Evolutionary conservation across 768 basidiomycete species (phyloP).

Genomic region (Boletus rufocinnamomeus): DNA sequence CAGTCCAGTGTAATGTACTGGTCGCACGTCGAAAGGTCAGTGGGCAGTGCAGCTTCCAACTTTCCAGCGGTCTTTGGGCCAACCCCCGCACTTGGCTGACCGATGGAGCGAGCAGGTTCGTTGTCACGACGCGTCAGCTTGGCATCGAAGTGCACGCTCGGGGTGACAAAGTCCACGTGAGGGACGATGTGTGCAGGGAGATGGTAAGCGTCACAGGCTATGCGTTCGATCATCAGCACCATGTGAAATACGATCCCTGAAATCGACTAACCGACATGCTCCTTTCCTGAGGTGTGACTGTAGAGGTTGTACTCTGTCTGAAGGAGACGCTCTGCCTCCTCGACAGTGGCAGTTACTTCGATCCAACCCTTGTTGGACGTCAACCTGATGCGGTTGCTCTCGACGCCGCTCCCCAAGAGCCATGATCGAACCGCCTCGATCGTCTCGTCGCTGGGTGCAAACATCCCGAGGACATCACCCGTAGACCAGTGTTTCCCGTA

Average conservation of each 20-base stretch:
- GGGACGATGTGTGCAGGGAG: too few species aligned
- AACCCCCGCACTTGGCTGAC: too few species aligned
- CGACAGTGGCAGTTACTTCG: not conserved
- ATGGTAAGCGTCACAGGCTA: slow-evolving; percentile 10
- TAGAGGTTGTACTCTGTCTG: slow-evolving; percentile 33
- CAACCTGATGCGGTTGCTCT: slow-evolving; percentile 22
- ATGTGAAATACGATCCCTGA: not conserved
- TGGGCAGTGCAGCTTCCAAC: too few species aligned
- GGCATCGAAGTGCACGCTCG: not conserved
- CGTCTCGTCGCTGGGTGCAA: slow-evolving; percentile 29
- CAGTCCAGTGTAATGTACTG: too few species aligned
- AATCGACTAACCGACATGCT: slow-evolving; percentile 31
- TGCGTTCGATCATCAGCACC: slow-evolving; percentile 15
- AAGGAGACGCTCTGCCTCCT: not conserved
- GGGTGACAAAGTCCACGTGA: slow-evolving; percentile 21
- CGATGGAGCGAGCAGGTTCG: too few species aligned
- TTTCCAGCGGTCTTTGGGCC: too few species aligned
- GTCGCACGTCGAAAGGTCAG: too few species aligned
- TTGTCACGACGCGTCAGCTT: too few species aligned
- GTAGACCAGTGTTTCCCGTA: slow-evolving; percentile 30
- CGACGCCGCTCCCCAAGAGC: slow-evolving; percentile 22
- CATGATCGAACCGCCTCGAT: not conserved
- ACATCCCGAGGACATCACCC: slow-evolving; percentile 27
- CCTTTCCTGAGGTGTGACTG: slow-evolving; percentile 30
- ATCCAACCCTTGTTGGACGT: not conserved